Evolutionary conservation across 371 early-diverging fungal species (phyloP), one percentile per base, ranked within the genome.

Genomic region (Batrachochytrium dendrobatidis): DNA sequence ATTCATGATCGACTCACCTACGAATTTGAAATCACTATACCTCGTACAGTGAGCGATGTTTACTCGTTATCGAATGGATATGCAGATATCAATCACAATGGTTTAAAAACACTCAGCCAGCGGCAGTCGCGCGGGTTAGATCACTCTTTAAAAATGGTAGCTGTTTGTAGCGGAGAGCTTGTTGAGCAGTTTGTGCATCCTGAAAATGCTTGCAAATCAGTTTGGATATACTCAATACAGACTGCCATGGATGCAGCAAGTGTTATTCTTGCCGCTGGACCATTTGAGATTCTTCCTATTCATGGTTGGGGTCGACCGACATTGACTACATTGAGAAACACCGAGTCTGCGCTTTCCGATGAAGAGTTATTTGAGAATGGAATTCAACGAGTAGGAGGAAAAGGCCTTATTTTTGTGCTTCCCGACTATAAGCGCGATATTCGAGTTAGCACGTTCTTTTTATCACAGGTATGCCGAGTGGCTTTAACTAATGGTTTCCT

Each of bases 1-100:
- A 61, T 83, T 7, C 78, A 83, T 17, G 88, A 87, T 45, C 71
- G 87, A 57, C 83, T 85, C 53, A 91, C 90, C 2, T 95, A 92
- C 92, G 91, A 91, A 43, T 72, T 95, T 65, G 83, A 89, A 50
- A 84, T 86, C 34, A 44, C 62, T 22, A 55, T 62, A 20, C 69
- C 69, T 1, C 1, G 58, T 3, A 56, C 54, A 1, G 44, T 60
- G 10, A 24, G 54, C 22, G 61, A 65, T 34, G 54, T 53, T 10
- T 50, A 65, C 1, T 56, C 33, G 29, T 33, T 6, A 5, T 57
- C 62, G 34, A 69, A 71, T 26, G 63, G 71, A 29, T 56, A 61
- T 26, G 72, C 75, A 35, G 74, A 74, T 46, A 71, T 75, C 39
- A 76, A 68, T 25, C 45, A 18, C n/a, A 32, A 56, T 29, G n/a